Percentiles rank a stretch among this genome's conserved stretches.
Conservation (phyloP, 805 yeast species). For the Suhomyces canberraensis region DNA sequence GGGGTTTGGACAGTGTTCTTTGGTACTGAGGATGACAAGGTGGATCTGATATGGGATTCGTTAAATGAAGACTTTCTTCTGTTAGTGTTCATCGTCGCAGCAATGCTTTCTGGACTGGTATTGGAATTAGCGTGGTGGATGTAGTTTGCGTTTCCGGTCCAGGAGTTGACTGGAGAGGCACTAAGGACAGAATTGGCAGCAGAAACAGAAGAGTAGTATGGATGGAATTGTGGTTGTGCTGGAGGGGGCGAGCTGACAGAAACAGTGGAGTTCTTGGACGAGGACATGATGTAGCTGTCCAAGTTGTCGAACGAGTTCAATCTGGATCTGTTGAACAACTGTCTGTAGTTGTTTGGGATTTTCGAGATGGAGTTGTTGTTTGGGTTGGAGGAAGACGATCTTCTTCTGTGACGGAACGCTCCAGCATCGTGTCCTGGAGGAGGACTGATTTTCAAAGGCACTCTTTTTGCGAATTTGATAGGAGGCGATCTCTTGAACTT, state of each 20-base stretch:
- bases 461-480: constrained; percentile 41
- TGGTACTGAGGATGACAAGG: constrained; percentile 25
- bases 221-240: constrained; percentile 3
- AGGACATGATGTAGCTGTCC: constrained; percentile 39
- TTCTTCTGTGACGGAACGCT: constrained; percentile 14
- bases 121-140: constrained; percentile 10
- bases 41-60: constrained; percentile 43
- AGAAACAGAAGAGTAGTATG: constrained; percentile 5
- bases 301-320: constrained; percentile 41
- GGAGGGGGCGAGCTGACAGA: constrained; percentile 37
- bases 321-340: constrained; percentile 36
- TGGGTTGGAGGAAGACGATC: constrained; percentile 29
- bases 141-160: constrained; percentile 16
- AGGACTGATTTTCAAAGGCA: constrained; percentile 36
- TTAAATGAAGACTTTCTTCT: constrained; percentile 41
- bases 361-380: constrained; percentile 14
- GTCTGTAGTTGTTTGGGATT: constrained; percentile 24
- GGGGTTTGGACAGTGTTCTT: constrained; percentile 5
- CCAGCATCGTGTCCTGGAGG: constrained; percentile 26
- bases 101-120: constrained; percentile 10
- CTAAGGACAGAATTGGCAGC: constrained; percentile 14
- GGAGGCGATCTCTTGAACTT: constrained; percentile 29
- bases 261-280: constrained; percentile 35
- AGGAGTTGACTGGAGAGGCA: constrained; percentile 24
- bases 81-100: constrained; percentile 5